phyloP scores from a whole-genome alignment of 306 rosid genomes.

The Hippophae gyantsensis region DNA sequence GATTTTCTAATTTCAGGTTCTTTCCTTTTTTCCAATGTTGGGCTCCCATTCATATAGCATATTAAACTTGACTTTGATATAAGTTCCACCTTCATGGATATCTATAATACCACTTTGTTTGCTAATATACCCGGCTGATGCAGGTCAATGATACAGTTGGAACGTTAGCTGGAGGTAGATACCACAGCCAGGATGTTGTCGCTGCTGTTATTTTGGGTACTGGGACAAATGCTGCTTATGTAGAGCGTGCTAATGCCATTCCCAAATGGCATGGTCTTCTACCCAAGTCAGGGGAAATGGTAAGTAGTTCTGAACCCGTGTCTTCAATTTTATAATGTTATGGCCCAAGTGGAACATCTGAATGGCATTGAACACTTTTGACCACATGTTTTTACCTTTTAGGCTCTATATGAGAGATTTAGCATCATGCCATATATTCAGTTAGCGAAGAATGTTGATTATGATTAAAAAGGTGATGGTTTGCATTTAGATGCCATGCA shows the following conservation, averaged over 20 bases:
- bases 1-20: neutral
- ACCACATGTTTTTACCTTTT: neutral
- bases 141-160: slow-evolving; percentile 97
- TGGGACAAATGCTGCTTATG: slow-evolving; percentile 96
- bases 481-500: neutral
- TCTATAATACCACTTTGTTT: too few species aligned
- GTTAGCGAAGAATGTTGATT: too few species aligned
- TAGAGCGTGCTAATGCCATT: slow-evolving; percentile 77
- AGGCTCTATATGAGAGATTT: neutral
- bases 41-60: too few species aligned
- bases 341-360: neutral
- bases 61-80: too few species aligned
- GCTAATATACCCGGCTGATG: slow-evolving; percentile 25
- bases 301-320: slow-evolving; percentile 23
- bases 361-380: neutral
- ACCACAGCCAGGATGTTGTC: slow-evolving; percentile 56
- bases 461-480: neutral
- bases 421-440: neutral
- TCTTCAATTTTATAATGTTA: neutral
- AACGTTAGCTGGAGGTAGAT: slow-evolving; percentile 85
- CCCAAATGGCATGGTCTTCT: slow-evolving; percentile 88
- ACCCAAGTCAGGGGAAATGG: slow-evolving; percentile 93
- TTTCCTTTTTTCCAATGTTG: slow-evolving; percentile 6
- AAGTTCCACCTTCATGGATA: too few species aligned
- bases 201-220: slow-evolving; percentile 95